Percentiles rank a stretch among this genome's conserved stretches.
phyloP scores from a whole-genome alignment of 306 rosid genomes.

The Acacia confusa region DNA sequence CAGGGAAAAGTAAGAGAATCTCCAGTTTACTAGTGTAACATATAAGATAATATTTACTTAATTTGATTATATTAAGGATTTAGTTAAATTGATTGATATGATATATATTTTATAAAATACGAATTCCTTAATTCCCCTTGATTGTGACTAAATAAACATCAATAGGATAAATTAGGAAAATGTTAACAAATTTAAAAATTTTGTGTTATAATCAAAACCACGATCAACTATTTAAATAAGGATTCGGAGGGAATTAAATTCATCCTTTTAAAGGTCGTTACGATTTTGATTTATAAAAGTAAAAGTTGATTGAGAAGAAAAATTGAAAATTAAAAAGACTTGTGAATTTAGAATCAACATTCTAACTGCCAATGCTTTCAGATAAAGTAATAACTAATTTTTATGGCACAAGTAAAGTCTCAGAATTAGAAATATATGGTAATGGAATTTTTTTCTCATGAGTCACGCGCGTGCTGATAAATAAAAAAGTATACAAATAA shows the following conservation, averaged over 20 bases:
- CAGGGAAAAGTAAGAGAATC: background rate
- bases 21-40: background rate
- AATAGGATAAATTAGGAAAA: too few relatives aligned
- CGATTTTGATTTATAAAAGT: background rate
- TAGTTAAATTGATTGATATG: too few relatives aligned
- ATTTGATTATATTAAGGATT: too few relatives aligned
- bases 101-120: too few relatives aligned
- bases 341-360: background rate
- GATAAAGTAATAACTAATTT: background rate
- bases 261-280: background rate
- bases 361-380: background rate
- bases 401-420: background rate
- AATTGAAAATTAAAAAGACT: background rate
- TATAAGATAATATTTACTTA: too few relatives aligned
- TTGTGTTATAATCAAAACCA: too few relatives aligned
- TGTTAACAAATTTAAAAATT: too few relatives aligned
- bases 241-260: background rate
- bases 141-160: too few relatives aligned
- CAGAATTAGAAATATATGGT: background rate
- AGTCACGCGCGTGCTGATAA: background rate
- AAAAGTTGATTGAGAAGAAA: background rate
- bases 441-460: background rate
- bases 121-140: too few relatives aligned
- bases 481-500: background rate
- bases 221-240: too few relatives aligned